Evolutionary conservation across 2,329 filamentous ascomycete species (phyloP), one percentile per base, ranked within the genome.

Genomic region (Hypocreales sp.): DNA sequence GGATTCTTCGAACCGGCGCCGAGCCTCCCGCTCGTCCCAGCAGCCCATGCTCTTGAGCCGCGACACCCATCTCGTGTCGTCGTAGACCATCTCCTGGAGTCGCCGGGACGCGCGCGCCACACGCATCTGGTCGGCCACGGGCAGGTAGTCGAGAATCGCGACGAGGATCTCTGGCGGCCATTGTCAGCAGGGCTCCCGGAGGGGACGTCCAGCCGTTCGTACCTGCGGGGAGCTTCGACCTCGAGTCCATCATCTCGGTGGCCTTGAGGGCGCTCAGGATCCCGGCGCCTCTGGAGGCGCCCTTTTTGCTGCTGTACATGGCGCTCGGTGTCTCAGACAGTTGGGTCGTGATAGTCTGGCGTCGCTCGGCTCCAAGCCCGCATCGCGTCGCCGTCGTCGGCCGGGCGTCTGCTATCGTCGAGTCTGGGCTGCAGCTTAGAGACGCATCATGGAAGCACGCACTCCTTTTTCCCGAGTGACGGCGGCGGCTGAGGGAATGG

Each of bases 21-120:
- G 68, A 5, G 90, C 90, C 47, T 93, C 87, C 4, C 60, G 52
- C 47, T 98, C 90, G 45, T 92, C 78, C 90, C 90, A 98, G 39
- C 80, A 79, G 2, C 78, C 81, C 74, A 98, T 93, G 32, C 67
- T 74, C 47, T 79, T 79, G 29, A 98, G 55, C 36, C 81, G 70
- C 36, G 81, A 73, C 21, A 95, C 79, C 90, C 90, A 98, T 58
- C 87, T 70, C 26, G 84, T 82, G 51, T 98, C 90, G 50, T 98
- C 90, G 54, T 95, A 98, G 4, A 94, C 86, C 86, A 98, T 98
- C 55, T 98, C 90, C 47, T 79, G 78, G 66, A 95, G 72, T 34
- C 82, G 79, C 46, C 72, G 79, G 32, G 83, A 93, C 15, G 80
- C 75, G 36, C 78, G 75, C 24, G 90, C 87, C 47, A 83, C 87